These are phyloP conservation scores for Kodamaea neixiangensis DNA, from an alignment of 805 yeast species.

Conservation along the genomic window DNA sequence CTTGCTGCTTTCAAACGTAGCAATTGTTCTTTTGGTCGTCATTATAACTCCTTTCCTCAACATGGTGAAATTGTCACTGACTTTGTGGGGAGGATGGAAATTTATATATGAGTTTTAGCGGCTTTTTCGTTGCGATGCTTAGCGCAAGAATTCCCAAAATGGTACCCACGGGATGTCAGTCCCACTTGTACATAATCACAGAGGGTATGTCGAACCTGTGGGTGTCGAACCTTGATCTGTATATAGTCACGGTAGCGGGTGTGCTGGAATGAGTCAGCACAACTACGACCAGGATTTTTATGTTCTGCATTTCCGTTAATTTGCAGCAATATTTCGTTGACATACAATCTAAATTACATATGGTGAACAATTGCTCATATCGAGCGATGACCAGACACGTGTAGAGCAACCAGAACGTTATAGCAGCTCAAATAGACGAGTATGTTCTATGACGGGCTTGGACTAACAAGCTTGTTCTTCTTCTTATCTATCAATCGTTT, in stretches of 20 bases:
- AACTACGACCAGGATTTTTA: too few relatives aligned
- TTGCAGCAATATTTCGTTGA: too few relatives aligned
- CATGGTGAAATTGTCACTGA: neutral
- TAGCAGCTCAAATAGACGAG: too few relatives aligned
- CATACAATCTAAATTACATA: too few relatives aligned
- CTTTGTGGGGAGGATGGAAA: conserved; percentile 1
- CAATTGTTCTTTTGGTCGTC: conserved; percentile 7
- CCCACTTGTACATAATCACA: neutral
- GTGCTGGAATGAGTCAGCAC: too few relatives aligned
- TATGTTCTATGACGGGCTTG: neutral
- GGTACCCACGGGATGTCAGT: neutral
- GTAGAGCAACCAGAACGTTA: too few relatives aligned
- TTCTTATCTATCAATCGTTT: conserved; percentile 49
- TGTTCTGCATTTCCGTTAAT: too few relatives aligned
- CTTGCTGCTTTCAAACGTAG: conserved; percentile 11
- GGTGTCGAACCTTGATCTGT: too few relatives aligned
- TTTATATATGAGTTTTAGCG: neutral
- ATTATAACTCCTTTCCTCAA: conserved; percentile 1
- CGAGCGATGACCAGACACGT: too few relatives aligned
- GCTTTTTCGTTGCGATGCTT: neutral
- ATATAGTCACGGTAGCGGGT: too few relatives aligned
- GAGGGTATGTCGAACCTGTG: neutral
- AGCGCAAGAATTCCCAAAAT: conserved; percentile 4
- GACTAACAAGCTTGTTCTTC: conserved; percentile 16
- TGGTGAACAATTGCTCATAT: too few relatives aligned